These are phyloP conservation scores for Erysimum cheiri DNA, from an alignment of 441 rosid species.

Conservation along the genomic window DNA sequence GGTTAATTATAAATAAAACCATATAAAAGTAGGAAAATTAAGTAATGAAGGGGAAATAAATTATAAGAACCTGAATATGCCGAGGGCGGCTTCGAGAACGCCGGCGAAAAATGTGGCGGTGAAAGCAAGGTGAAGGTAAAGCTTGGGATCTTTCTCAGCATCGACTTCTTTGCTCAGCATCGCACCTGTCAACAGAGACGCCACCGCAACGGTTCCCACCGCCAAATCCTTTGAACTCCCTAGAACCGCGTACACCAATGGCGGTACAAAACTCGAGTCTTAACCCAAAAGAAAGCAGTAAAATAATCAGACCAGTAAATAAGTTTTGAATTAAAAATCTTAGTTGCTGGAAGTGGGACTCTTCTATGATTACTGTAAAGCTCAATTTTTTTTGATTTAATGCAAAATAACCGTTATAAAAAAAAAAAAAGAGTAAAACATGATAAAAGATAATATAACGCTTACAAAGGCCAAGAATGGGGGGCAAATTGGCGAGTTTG, in stretches of 20 bases:
- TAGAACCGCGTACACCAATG: conserved; percentile 86
- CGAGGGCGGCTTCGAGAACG: conserved; percentile 77
- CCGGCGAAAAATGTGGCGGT: conserved; percentile 94
- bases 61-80: conserved; percentile 69
- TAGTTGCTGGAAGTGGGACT: too few species aligned
- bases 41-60: neutral
- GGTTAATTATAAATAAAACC: neutral
- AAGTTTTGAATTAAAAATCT: too few species aligned
- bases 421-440: neutral
- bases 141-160: conserved; percentile 66
- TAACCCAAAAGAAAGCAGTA: neutral
- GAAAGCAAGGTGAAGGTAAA: conserved; percentile 91
- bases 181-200: conserved; percentile 75
- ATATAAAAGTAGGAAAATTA: neutral
- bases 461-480: conserved; percentile 94
- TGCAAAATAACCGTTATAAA: neutral
- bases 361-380: too few species aligned
- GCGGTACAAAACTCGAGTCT: conserved; percentile 96
- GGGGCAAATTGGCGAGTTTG: conserved; percentile 92
- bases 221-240: conserved; percentile 96
- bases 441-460: conserved; percentile 2
- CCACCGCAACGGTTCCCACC: conserved; percentile 92
- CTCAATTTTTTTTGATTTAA: too few species aligned
- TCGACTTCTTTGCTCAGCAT: conserved; percentile 79
- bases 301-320: too few species aligned